Evolutionary conservation across 2,329 filamentous ascomycete species (phyloP), one percentile per base, ranked within the genome.

Genomic region (Colletotrichum sp.): DNA sequence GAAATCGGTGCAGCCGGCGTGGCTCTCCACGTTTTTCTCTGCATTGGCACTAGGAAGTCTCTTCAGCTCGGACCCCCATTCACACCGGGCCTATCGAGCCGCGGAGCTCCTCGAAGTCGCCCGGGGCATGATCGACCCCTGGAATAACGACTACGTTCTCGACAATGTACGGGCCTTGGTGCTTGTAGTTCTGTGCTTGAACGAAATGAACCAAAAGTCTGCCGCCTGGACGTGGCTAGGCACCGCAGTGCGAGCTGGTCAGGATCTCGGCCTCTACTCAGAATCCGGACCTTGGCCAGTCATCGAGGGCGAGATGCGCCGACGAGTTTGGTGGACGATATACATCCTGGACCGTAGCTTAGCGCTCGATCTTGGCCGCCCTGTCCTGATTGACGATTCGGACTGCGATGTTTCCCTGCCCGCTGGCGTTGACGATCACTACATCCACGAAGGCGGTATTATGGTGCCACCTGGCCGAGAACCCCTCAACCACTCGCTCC

Each of bases 241-340:
- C 2, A 93, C 90, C 44, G 94, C 96, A 0, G 92, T 98, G 26
- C 90, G 95, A 66, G 93, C 94, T 68, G 94, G 94, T 0, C 96
- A 99, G 82, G 95, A 97, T 79, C 89, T 98, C 62, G 95, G 95
- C 1, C 88, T 99, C 12, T 93, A 98, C 80, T 87, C 91, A 8
- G 95, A 98, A 80, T 91, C 92, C 2, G 93, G 93, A 1, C 90
- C 93, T 1, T 95, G 93, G 89, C 90, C 94, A 3, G 89, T 92
- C 2, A 88, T 98, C 16, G 96, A 98, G 80, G 91, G 91, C 13
- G 96, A 99, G 84, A 96, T 96, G 92, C 92, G 96, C 71, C 92
- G 95, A 76, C 90, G 96, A 71, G 92, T 97, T 4, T 99, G 96
- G 96, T 99, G 97, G 96, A 92, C 95, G 16, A 92, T 98, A 72